Base-by-base conservation (phyloP, 345 rosid species). In the Stellera chamaejasme region DNA sequence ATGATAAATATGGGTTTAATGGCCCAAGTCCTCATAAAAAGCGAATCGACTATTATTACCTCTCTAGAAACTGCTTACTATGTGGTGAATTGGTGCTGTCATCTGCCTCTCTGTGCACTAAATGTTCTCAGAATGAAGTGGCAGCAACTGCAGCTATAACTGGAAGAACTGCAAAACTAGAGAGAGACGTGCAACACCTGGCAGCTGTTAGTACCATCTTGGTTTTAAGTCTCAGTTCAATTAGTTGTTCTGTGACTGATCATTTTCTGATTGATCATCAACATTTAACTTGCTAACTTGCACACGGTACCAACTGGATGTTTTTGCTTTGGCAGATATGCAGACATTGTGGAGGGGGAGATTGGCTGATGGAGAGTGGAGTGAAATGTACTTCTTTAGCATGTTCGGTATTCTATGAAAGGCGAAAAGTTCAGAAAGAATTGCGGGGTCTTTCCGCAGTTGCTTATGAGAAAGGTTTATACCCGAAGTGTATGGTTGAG, bases 321-420 rank as follows among this genome's bases (percentile, higher is more conserved):
- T 46, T 47, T 43, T 25, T 16, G 27, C n/a, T 45, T 14, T 26
- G 81, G 84, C 76, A 88, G 98, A 83, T 91, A 64, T 91, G 98
- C 63, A 66, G 86, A 55, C 88, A 91, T 10, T 91, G 98, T 74
- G 96, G 98, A 51, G 98, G 98, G 3, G 98, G 95, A 26, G 96
- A 88, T 70, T 91, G 98, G 98, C 58, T 91, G 41, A 62, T 88
- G 71, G 88, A 88, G 51, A 69, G 76, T 9, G 99, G 98, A 55
- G 81, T 92, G 57, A 92, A 86, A 65, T 92, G 99, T 75, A 77
- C 67, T 28, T 88, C 96, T 0, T 93, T 89, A 0, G 94, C 96
- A 10, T 92, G 99, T 72, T 76, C 94, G 0, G 97, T 92, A 19
- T 86, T 92, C 69, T 92, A 78, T 10, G 97, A 88, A 79, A 81